These are phyloP conservation scores for Amphirosellinia nigrospora DNA, from an alignment of 495 filamentous ascomycete genomes.

Conservation along the genomic window DNA sequence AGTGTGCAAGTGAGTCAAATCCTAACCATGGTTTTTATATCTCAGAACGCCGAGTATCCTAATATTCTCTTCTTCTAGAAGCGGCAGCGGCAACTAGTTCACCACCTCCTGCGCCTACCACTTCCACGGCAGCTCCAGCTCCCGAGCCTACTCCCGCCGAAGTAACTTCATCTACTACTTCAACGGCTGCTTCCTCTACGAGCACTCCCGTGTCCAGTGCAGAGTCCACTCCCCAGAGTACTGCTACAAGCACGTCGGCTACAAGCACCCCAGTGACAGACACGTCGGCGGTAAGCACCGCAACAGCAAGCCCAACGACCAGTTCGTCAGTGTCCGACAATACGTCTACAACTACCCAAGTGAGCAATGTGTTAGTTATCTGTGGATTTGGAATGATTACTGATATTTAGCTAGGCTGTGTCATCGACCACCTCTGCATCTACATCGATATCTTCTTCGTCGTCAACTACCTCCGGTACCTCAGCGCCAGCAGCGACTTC, in stretches of 20 bases:
- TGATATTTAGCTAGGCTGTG: not conserved
- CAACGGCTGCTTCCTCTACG: not conserved
- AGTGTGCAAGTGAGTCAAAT: constrained; percentile 47
- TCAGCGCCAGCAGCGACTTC: constrained; percentile 7
- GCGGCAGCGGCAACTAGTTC: constrained; percentile 16
- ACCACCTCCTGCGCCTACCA: constrained; percentile 11
- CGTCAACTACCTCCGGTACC: constrained; percentile 14
- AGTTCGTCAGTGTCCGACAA: not conserved
- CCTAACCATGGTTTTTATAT: not conserved
- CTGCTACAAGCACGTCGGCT: not conserved
- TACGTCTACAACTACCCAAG: not conserved
- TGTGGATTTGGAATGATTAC: not conserved
- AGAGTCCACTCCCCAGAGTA: constrained; percentile 11
- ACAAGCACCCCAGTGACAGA: not conserved
- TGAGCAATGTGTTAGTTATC: not conserved
- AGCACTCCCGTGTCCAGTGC: constrained; percentile 3
- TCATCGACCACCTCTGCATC: constrained; percentile 21
- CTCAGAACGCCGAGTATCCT: constrained; percentile 13
- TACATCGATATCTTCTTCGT: constrained; percentile 19
- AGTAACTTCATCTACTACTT: not conserved
- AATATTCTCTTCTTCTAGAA: constrained; percentile 28
- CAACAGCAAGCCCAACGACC: not conserved
- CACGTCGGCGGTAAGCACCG: not conserved
- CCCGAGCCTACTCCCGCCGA: constrained; percentile 13
- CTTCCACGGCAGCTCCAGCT: constrained; percentile 18